Evolutionary conservation across 140 eudicot species (phyloP), one percentile per base, ranked within the genome.

Genomic region (Erigeron philadelphicus): DNA sequence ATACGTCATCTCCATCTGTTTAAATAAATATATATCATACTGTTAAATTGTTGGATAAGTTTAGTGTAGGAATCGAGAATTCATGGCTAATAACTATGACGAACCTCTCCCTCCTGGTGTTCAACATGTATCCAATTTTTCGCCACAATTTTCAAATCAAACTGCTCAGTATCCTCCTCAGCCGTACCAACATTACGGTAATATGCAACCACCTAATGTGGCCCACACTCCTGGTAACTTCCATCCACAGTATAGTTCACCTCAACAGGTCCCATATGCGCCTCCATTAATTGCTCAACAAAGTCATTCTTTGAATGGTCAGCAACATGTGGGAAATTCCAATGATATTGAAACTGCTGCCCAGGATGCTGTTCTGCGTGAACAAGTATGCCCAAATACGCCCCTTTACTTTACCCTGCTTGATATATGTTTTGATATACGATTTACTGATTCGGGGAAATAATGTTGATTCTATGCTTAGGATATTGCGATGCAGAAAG

Each of bases 21-120:
- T 18, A 57, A 61, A 10, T 9, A 75, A 31, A 66, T 60, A 58
- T 65, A 31, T 15, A 5, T 3, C 48, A 43, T 75, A 48, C 40
- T 25, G 9, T 31, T 52, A 19, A 61, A 35, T 56, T 41, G 46
- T 67, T 63, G 38, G 11, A 62, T 10, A 66, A 3, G 62, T 54
- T 61, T 52, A 53, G 55, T 45, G 18, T 47, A 23, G 7, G 17
- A 21, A 44, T 66, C 48, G 11, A 56, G 70, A 76, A 77, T 56
- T 55, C 38, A 90, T 90, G 97, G 90, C 78, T 61, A 84, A 78
- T 48, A 72, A 75, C 52, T 73, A 77, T 75, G 85, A 79, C 66
- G 78, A 83, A 79, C 95, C 90, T 47, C 88, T 70, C 11, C 97
- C 97, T 65, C 97, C 97, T 44, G 95, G 95, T 62, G 90, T 85